phyloP scores from a whole-genome alignment of 148 eudicot species.

The Cornus florida region DNA sequence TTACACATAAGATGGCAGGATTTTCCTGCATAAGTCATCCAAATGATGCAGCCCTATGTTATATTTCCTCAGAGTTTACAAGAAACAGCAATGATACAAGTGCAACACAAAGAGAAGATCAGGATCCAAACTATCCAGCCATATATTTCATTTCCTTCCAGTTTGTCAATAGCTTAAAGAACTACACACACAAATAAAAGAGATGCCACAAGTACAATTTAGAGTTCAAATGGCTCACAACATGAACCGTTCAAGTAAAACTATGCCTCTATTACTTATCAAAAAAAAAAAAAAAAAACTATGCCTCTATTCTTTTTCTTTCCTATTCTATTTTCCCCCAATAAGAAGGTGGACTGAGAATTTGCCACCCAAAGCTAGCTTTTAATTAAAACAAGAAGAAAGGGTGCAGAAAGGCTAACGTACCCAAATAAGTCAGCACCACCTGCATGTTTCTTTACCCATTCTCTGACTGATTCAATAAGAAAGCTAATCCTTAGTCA shows the following conservation, averaged over 20 bases:
- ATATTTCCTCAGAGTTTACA: neutral
- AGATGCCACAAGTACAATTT: no score
- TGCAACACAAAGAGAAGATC: neutral
- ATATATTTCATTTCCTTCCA: no score
- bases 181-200: no score
- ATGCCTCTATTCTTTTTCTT: neutral
- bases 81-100: neutral
- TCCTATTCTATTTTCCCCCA: neutral
- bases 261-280: neutral
- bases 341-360: neutral
- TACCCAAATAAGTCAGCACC: conserved; percentile 2
- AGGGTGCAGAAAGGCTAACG: neutral
- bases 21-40: neutral
- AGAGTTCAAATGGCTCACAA: neutral
- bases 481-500: neutral
- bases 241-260: neutral
- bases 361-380: neutral
- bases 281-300: neutral
- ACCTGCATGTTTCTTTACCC: neutral
- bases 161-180: no score
- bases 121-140: neutral
- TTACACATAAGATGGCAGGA: no score
- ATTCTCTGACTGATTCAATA: neutral
- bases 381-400: neutral
- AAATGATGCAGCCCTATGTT: neutral